Evolutionary conservation across 2,329 filamentous ascomycete genomes (phyloP), one percentile per base, ranked within the genome.

Genomic region (Ilyonectria robusta): DNA sequence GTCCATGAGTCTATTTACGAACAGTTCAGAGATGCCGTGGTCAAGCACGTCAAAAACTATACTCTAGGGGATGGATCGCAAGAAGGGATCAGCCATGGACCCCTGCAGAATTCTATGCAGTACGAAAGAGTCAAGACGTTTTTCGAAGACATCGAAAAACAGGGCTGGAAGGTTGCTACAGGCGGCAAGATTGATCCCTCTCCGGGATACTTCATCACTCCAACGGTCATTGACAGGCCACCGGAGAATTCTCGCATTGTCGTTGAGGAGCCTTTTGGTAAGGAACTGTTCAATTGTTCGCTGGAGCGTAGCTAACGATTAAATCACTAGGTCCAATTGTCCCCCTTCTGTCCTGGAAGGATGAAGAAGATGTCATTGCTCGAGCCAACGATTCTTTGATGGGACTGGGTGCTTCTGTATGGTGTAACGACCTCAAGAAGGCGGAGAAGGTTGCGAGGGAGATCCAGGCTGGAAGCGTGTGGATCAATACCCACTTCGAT

Each of bases 31-130:
- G 78, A 82, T 2, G 68, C 75, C 2, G 70, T 86, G 13, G 74
- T 81, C 6, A 70, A 74, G 15, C 65, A 70, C 3, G 72, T 76
- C 63, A 83, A 88, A 68, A 84, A 80, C 4, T 80, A 80, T 53
- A 77, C 81, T 17, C 73, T 89, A 5, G 82, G 88, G 68, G 84
- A 86, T 15, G 87, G 87, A 1, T 72, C 72, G 0, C 31, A 66
- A 1, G 42, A 76, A 0, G 72, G 62, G 1, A 68, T 68, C 3
- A 72, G 87, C 44, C 84, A 89, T 62, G 87, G 89, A 1, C 91
- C 91, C 0, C 79, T 92, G 2, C 89, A 90, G 67, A 93, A 93
- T 78, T 79, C 84, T 70, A 86, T 89, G 85, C 91, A 93, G 77
- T 92, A 85, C 74, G 86, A 91, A 13, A 85, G 90, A 9, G 75